phyloP scores from a whole-genome alignment of 192 early-diverging fungal species.

The Polychytrium aggregatum region DNA sequence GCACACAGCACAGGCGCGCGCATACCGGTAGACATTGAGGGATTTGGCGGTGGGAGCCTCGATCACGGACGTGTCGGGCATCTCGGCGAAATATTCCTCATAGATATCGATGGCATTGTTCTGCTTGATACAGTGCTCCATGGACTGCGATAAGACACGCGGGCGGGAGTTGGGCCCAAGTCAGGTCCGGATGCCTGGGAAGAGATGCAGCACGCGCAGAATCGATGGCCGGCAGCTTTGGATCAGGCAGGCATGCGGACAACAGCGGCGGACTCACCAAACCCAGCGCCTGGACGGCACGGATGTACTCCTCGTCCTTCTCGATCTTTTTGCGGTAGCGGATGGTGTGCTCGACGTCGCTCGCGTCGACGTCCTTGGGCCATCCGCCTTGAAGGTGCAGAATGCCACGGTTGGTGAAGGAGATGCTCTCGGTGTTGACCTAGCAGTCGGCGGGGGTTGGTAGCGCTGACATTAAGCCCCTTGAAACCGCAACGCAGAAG shows the following conservation, averaged over 20 bases:
- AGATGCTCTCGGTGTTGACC: slow-evolving; percentile 47
- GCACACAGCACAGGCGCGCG: neutral
- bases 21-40: slow-evolving; percentile 44
- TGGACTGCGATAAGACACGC: slow-evolving; percentile 9
- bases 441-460: slow-evolving; percentile 4
- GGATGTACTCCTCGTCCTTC: slow-evolving; percentile 54
- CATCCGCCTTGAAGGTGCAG: slow-evolving; percentile 48
- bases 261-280: too few relatives aligned
- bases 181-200: too few relatives aligned
- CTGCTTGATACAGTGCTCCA: slow-evolving; percentile 56
- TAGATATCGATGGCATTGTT: slow-evolving; percentile 61
- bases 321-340: slow-evolving; percentile 53
- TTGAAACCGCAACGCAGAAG: too few relatives aligned
- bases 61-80: slow-evolving; percentile 22
- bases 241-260: too few relatives aligned
- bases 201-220: too few relatives aligned
- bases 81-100: slow-evolving; percentile 47
- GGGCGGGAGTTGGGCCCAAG: too few relatives aligned
- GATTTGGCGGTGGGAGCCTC: slow-evolving; percentile 42
- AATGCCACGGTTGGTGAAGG: slow-evolving; percentile 37
- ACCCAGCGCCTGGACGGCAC: slow-evolving; percentile 35
- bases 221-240: too few relatives aligned
- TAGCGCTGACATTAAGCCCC: neutral
- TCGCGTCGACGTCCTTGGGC: slow-evolving; percentile 53
- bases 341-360: slow-evolving; percentile 52